Base-by-base conservation (phyloP, 73 alveolate species). In the Paramecium biaurelia region DNA sequence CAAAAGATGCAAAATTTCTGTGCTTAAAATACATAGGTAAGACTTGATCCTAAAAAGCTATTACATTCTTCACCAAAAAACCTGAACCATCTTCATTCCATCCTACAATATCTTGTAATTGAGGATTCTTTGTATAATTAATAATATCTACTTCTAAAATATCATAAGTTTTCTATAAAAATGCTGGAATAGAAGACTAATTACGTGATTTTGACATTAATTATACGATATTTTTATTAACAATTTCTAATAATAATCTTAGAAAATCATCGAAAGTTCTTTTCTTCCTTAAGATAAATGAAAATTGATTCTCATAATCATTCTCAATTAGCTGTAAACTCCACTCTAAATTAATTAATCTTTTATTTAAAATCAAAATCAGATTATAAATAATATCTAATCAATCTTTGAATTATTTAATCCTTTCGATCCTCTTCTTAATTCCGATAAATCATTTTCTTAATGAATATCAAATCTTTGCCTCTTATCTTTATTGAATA, bases 21-120 rank as follows among this genome's bases (percentile, higher is more conserved):
- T 98, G 99, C 76, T 98, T 98, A 93, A 95, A 98, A 93, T 92
- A 98, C 92, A 89, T 74, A 26, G 99, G 99, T 63, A 98, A 96
- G 12, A 98, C 97, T 34, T 98, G 94, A 85, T 98, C 99, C 20
- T 98, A 93, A 92, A 98, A 98, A 72, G 95, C 99, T 85, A 95
- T 96, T 15, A 96, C 95, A 38, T 98, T 93, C 67, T 95, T 92
- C 42, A 98, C 97, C 12, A 96, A 74, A 89, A 98, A 98, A 49
- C 95, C 97, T 76, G 96, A 95, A 10, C 99, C 99, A 41, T 89
- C 97, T 38, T 95, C 99, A 63, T 94, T 96, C 99, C 99, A 98
- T 35, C 98, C 94, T 59, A 98, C 98, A 24, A 89, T 89, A 37
- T 89, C 94, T 24, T 89, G 26, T 57, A 70, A 82, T 41, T 68